Conservation (phyloP, 129 eudicot species). For the sunflower (Helianthus annuus) region DNA sequence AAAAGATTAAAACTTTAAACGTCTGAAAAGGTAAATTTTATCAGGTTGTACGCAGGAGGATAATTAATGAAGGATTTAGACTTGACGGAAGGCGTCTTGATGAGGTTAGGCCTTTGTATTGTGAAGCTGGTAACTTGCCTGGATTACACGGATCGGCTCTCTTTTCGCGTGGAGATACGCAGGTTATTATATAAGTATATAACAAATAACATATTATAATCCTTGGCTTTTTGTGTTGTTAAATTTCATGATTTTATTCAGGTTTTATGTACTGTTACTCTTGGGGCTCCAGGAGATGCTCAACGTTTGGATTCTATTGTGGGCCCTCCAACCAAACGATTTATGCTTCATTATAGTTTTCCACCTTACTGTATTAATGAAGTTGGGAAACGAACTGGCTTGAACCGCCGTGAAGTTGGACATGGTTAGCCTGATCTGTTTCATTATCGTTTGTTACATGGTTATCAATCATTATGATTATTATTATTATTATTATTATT, state of each 20-base stretch:
- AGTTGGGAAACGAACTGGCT: constrained; percentile 84
- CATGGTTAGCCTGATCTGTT: constrained; percentile 56
- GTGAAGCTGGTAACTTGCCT: constrained; percentile 89
- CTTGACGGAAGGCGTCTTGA: constrained; percentile 91
- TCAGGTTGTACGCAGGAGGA: constrained; percentile 81
- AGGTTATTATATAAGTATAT: constrained; percentile 33
- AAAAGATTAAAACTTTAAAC: background rate
- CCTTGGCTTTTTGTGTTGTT: background rate
- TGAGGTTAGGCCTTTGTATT: constrained; percentile 85
- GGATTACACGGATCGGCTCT: constrained; percentile 87
- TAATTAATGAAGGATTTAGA: constrained; percentile 68
- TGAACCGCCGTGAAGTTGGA: constrained; percentile 94
- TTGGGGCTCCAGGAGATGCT: constrained; percentile 94
- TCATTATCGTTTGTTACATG: background rate
- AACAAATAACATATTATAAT: background rate
- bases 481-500: background rate
- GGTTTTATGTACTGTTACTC: constrained; percentile 93
- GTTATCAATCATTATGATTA: background rate
- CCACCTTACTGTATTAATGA: constrained; percentile 96
- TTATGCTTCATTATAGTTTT: constrained; percentile 97
- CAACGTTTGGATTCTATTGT: constrained; percentile 83
- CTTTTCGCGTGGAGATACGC: constrained; percentile 93
- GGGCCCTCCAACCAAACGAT: constrained; percentile 83
- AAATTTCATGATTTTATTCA: constrained; percentile 14
- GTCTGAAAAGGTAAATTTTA: constrained; percentile 5